Base-by-base conservation (phyloP, 2,329 filamentous ascomycete genomes). In the Talaromyces sp. region DNA sequence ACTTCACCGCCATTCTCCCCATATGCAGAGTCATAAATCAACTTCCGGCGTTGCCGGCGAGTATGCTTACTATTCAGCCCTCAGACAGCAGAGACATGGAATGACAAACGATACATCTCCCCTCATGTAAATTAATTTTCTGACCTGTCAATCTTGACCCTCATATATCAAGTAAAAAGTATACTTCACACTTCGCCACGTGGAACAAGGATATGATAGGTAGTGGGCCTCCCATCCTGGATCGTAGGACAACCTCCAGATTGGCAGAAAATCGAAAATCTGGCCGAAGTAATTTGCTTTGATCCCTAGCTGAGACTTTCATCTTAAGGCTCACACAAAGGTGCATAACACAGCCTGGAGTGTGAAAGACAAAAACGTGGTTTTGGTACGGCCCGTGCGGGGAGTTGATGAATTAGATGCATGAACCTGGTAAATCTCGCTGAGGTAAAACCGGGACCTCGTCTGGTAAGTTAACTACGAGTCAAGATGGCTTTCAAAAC, bases 161-260 rank as follows among this genome's bases (percentile, higher is more conserved):
- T 43, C 25, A 29, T 10, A 10, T 40, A n/a, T 15, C 36, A 38
- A 15, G 36, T 29, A 56, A 25, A 25, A n/a, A 43, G 25, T 7
- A 56, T 19, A 56, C 61, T 58, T 51, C 61, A 63, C 61, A 47
- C 11, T 38, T 36, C 38, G 27, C 61, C 61, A 63, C 61, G 61
- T 63, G 61, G 61, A 58, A 47, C 38, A 58, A 47, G 51, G 51
- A 27, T 58, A 25, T 53, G 17, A 63, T 63, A 27, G 22, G 27
- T 25, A 15, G 45, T 38, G 54, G 54, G 11, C 5, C 47, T 51
- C 29, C 19, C 27, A 13, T 40, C 51, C 49, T 19, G 25, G 2
- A 29, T 54, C 17, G 43, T 29, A 25, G 19, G 38, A 40, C 36
- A 62, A 15, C n/a, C n/a, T 31, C 27, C 25, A 10, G 22, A 47